These are phyloP conservation scores for Scorias spongiosa DNA, from an alignment of 2,329 filamentous ascomycete genomes.

Conservation along the genomic window DNA sequence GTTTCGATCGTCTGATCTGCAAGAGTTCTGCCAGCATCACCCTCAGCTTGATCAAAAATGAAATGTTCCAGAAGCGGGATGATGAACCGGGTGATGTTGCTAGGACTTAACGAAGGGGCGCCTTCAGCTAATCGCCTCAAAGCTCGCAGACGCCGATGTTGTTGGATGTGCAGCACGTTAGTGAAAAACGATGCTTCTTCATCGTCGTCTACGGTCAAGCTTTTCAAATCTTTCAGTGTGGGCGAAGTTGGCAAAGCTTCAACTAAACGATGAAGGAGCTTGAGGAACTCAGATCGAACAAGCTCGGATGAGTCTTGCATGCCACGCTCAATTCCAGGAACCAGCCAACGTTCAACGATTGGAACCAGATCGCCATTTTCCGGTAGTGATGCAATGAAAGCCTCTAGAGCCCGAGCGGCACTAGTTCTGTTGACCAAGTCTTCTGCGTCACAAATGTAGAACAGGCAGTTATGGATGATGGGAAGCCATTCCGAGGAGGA, in stretches of 20 bases:
- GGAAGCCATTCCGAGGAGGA: conserved; percentile 70
- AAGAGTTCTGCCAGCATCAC: conserved; percentile 64
- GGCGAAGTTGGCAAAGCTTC: conserved; percentile 54
- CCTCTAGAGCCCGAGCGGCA: conserved; percentile 64
- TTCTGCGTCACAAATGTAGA: conserved; percentile 70
- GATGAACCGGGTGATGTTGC: conserved; percentile 73
- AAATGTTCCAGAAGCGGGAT: conserved; percentile 90
- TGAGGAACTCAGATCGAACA: conserved; percentile 67
- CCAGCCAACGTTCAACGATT: conserved; percentile 43
- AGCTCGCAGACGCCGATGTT: conserved; percentile 71
- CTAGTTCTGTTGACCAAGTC: conserved; percentile 77
- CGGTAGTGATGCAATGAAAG: conserved; percentile 51
- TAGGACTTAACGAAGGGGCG: conserved; percentile 53
- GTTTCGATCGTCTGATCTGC: conserved; percentile 74
- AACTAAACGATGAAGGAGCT: conserved; percentile 65
- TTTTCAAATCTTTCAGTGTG: conserved; percentile 57
- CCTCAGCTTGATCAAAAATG: conserved; percentile 67
- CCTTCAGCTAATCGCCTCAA: conserved; percentile 60
- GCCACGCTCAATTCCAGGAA: conserved; percentile 64
- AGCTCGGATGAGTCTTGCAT: conserved; percentile 67
- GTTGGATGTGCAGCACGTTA: conserved; percentile 81
- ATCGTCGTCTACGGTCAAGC: conserved; percentile 55
- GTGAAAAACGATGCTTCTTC: conserved; percentile 80
- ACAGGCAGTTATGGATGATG: conserved; percentile 76
- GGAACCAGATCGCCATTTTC: conserved; percentile 34